Evolutionary conservation across 73 alveolate species (phyloP), one percentile per base, ranked within the genome.

Genomic region (Paramecium octaurelia): DNA sequence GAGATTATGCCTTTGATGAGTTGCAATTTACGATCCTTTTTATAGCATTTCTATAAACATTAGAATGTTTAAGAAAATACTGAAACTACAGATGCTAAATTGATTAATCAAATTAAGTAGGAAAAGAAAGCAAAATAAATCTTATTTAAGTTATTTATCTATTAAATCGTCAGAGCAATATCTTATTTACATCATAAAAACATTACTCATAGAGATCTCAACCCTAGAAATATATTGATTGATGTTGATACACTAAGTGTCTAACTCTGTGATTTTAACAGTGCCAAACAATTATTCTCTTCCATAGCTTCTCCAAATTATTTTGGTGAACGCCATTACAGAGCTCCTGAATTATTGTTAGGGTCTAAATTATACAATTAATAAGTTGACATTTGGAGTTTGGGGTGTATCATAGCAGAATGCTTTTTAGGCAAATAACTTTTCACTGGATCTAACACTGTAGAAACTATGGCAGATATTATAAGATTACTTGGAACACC

Each of bases 341-440:
- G 99, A 36, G 98, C 99, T 20, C 99, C 99, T 20, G 99, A 97
- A 90, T 85, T 97, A 18, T 76, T 97, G 8, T 83, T 97, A 35
- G 98, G 98, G 20, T 64, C 96, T 44, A 90, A 95, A 58, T 85
- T 85, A 23, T 97, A 97, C 94, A 86, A 88, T 36, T 80, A 92
- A 36, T 93, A 75, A 58, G 97, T 97, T 35, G 99, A 97, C 89
- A 90, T 97, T 18, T 97, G 99, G 99, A 87, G 97, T 87, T 96
- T 97, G 46, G 99, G 99, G 11, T 97, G 98, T 84, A 98, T 96
- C 18, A 94, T 96, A 0, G 96, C 98, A 59, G 99, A 97, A 85
- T 57, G 91, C 35, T 94, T 97, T 85, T 92, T 93, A 40, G 99
- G 98, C 10, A 83, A 85, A 48, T 93, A 94, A 9, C 18, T 96